These are phyloP conservation scores for Epichloe sp. DNA, from an alignment of 2,329 filamentous ascomycete genomes.

Conservation along the genomic window DNA sequence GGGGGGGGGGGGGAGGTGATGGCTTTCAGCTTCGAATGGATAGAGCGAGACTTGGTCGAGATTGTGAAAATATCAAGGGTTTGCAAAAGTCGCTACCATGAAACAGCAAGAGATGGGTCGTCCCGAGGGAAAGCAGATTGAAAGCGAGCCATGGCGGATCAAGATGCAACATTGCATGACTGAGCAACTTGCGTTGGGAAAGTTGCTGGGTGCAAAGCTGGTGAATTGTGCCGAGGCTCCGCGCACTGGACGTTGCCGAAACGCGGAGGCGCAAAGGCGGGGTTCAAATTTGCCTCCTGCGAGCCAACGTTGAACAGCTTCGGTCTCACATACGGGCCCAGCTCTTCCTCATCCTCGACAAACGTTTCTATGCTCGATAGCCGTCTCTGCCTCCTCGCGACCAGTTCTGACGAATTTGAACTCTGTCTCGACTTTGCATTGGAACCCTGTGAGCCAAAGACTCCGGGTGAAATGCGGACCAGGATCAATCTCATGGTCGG, in stretches of 20 bases:
- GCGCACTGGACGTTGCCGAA: neutral
- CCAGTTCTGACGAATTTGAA: neutral
- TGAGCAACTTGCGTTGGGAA: no score
- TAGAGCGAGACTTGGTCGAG: neutral
- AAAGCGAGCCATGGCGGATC: no score
- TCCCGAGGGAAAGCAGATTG: no score
- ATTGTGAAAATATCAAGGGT: no score
- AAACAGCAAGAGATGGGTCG: no score
- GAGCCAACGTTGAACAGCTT: constrained; percentile 1
- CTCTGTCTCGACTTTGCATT: neutral
- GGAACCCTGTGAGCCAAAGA: constrained; percentile 1
- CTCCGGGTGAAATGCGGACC: constrained; percentile 1
- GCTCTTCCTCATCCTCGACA: neutral
- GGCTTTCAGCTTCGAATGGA: neutral
- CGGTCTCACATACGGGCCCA: neutral
- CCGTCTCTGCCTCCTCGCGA: neutral
- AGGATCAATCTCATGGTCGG: constrained; percentile 15
- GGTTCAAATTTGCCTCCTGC: neutral
- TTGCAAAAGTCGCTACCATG: no score
- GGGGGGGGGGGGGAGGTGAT: neutral
- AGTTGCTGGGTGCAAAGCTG: no score
- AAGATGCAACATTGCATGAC: neutral
- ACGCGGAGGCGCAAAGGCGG: neutral
- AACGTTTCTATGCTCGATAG: constrained; percentile 1
- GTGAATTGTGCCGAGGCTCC: no score